phyloP scores from a whole-genome alignment of 768 basidiomycete genomes.

The Rhodotorula diobovata region DNA sequence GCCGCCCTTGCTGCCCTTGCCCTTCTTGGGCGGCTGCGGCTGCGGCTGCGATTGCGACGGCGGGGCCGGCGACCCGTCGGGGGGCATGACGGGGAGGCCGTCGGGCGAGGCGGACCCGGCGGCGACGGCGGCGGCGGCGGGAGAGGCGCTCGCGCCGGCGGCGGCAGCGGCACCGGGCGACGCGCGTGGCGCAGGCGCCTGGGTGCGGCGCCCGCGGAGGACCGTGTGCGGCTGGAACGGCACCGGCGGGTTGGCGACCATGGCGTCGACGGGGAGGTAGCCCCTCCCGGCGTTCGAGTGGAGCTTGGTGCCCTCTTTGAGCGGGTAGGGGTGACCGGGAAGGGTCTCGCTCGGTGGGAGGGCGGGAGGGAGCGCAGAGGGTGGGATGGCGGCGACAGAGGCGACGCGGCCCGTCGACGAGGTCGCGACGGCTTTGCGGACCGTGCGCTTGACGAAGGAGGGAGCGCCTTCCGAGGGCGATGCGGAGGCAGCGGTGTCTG shows the following conservation, averaged over 20 bases:
- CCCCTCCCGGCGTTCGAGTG: constrained; percentile 12
- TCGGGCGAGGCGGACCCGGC: too few species aligned
- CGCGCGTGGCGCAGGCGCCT: background rate
- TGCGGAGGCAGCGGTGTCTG: background rate
- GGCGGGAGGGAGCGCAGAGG: background rate
- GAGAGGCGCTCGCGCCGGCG: background rate
- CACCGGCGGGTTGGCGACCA: constrained; percentile 25
- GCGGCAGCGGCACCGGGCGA: background rate
- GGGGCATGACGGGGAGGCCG: too few species aligned
- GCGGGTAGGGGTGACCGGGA: constrained; percentile 1
- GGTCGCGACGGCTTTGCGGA: background rate
- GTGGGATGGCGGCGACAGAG: background rate
- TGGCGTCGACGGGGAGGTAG: constrained; percentile 16
- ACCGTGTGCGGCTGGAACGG: constrained; percentile 27
- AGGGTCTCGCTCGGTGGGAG: too few species aligned
- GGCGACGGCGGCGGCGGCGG: background rate
- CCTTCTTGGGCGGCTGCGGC: background rate
- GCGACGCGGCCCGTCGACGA: background rate
- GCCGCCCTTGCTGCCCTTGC: constrained; percentile 4
- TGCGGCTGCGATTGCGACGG: background rate
- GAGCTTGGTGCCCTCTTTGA: background rate
- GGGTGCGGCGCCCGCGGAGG: constrained; percentile 19
- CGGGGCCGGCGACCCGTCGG: background rate
- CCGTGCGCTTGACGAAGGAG: background rate
- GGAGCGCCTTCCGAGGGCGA: background rate